phyloP scores from a whole-genome alignment of 1,284 basidiomycete species.

The Ceratobasidium papillatum region DNA sequence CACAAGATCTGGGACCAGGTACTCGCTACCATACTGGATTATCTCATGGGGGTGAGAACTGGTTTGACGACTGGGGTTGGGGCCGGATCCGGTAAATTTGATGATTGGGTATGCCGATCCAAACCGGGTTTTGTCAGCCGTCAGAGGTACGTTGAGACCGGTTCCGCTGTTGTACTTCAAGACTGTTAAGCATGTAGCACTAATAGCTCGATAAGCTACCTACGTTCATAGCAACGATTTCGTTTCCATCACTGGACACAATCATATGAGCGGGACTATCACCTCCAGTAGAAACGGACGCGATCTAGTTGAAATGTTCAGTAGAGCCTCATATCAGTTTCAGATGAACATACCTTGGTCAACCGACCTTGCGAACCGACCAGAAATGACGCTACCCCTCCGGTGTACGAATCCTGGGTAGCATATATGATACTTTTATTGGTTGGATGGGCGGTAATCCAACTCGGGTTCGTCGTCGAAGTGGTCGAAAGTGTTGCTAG shows the following conservation, averaged over 20 bases:
- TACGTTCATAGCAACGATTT: conserved; percentile 43
- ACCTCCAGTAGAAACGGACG: conserved; percentile 3
- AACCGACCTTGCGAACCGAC: conserved; percentile 26
- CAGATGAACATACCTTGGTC: conserved; percentile 21
- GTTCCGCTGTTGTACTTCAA: conserved; percentile 40
- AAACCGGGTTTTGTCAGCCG: conserved; percentile 24
- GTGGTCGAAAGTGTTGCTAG: conserved; percentile 39
- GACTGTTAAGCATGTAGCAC: background rate
- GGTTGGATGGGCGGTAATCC: conserved; percentile 38
- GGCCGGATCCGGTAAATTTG: conserved; percentile 42
- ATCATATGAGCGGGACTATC: conserved; percentile 42
- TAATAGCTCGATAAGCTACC: background rate
- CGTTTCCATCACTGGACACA: conserved; percentile 33
- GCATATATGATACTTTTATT: conserved; percentile 42
- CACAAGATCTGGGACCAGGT: conserved; percentile 44
- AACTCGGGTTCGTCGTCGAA: conserved; percentile 33
- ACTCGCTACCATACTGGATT: conserved; percentile 41
- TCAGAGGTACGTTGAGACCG: conserved; percentile 23
- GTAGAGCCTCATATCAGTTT: too few relatives aligned
- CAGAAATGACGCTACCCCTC: conserved; percentile 38
- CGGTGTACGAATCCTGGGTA: conserved; percentile 39
- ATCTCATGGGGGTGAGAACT: conserved; percentile 44
- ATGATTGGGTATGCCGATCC: conserved; percentile 18
- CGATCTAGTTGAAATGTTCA: background rate
- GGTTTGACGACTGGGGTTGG: conserved; percentile 39